These are phyloP conservation scores for Knoxdaviesia proteae DNA, from an alignment of 2,329 filamentous ascomycete genomes.

Conservation along the genomic window DNA sequence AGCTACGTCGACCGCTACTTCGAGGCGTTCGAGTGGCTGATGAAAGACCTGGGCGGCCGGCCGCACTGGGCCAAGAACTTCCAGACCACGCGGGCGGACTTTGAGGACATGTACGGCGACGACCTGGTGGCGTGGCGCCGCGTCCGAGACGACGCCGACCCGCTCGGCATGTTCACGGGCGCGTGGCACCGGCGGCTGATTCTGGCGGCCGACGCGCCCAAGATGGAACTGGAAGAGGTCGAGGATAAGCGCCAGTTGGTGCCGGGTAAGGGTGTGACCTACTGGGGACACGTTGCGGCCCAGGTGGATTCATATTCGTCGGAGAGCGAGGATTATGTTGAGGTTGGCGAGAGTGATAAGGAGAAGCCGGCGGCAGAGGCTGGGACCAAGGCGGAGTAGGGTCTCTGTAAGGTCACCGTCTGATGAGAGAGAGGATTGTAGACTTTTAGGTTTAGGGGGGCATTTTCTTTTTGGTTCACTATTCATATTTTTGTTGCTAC, in stretches of 20 bases:
- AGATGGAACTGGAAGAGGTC: constrained; percentile 11
- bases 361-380: no score
- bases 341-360: no score
- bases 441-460: no score
- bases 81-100: constrained; percentile 33
- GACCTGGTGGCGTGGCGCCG: constrained; percentile 44
- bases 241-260: constrained; percentile 1
- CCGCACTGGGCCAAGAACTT: constrained; percentile 96
- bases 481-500: no score
- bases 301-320: no score
- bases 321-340: no score
- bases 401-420: no score
- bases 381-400: no score
- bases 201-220: constrained; percentile 16
- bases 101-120: constrained; percentile 49
- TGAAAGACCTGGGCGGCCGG: constrained; percentile 62
- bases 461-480: no score
- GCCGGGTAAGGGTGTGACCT: neutral
- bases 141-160: constrained; percentile 51
- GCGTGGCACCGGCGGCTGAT: constrained; percentile 70
- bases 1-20: constrained; percentile 63
- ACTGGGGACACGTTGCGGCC: no score
- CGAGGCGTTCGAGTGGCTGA: constrained; percentile 74
- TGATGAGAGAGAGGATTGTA: no score
- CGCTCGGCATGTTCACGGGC: constrained; percentile 72